phyloP scores from a whole-genome alignment of 768 basidiomycete genomes.

The Suillus discolor region DNA sequence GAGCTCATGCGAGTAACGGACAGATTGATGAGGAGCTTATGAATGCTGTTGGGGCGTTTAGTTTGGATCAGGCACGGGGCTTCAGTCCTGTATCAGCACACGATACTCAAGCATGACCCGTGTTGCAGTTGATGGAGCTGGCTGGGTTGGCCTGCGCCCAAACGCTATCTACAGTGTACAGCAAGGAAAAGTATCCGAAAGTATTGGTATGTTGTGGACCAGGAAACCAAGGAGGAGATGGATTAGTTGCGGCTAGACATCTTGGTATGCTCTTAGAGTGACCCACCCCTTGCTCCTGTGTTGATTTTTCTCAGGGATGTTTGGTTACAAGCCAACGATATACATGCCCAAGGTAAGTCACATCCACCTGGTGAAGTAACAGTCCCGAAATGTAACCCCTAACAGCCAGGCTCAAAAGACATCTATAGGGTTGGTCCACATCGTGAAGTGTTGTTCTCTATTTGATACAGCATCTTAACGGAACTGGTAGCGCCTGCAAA shows the following conservation, averaged over 20 bases:
- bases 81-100: not conserved
- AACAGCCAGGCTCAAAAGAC: slow-evolving; percentile 89
- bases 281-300: not conserved
- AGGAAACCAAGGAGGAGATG: slow-evolving; percentile 97
- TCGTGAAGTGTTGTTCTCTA: not conserved
- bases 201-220: slow-evolving; percentile 98
- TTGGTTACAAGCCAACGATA: slow-evolving; percentile 86
- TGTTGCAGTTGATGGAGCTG: slow-evolving; percentile 85
- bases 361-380: not conserved
- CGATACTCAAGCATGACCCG: not conserved
- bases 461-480: not conserved
- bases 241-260: slow-evolving; percentile 94
- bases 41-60: slow-evolving; percentile 87
- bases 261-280: slow-evolving; percentile 54
- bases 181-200: slow-evolving; percentile 62
- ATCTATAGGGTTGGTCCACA: slow-evolving; percentile 69
- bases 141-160: slow-evolving; percentile 95
- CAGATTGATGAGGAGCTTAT: slow-evolving; percentile 96
- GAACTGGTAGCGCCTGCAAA: slow-evolving; percentile 66
- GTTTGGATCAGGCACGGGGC: slow-evolving; percentile 78
- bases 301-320: slow-evolving; percentile 62
- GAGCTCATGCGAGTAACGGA: not conserved
- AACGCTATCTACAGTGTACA: slow-evolving; percentile 77
- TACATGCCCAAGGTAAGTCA: slow-evolving; percentile 87
- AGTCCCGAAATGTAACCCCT: not conserved